Evolutionary conservation across 139 green algal genomes (phyloP).

Genomic region (Gonium pectorale): DNA sequence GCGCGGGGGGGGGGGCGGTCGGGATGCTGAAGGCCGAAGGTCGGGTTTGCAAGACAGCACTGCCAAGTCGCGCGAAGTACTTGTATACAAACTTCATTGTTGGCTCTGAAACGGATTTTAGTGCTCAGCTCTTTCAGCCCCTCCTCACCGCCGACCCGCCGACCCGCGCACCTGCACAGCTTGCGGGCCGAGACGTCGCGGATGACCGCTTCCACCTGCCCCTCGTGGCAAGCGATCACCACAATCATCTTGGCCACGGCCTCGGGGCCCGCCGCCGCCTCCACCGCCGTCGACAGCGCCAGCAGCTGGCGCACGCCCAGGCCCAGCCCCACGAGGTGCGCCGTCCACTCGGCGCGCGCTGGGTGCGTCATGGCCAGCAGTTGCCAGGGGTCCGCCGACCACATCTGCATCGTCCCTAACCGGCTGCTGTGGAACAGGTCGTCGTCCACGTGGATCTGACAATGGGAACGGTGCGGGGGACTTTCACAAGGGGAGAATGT

Average conservation of each 20-base stretch:
- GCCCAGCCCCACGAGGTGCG: constrained; percentile 31
- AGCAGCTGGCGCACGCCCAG: constrained; percentile 39
- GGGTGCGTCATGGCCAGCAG: constrained; percentile 28
- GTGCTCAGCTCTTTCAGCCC: no score
- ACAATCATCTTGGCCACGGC: constrained; percentile 11
- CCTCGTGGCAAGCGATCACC: constrained; percentile 33
- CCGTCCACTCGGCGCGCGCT: constrained; percentile 10
- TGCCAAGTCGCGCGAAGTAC: no score
- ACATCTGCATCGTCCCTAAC: constrained; percentile 4
- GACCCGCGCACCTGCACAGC: constrained; percentile 24
- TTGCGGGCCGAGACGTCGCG: constrained; percentile 1
- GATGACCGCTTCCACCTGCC: constrained; percentile 33
- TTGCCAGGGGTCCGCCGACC: constrained; percentile 25
- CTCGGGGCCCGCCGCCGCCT: constrained; percentile 10
- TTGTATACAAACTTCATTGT: no score
- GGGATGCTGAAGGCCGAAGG: no score
- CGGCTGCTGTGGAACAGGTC: neutral
- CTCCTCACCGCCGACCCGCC: no score
- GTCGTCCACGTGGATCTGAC: constrained; percentile 41
- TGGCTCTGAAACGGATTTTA: no score
- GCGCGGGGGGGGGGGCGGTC: no score
- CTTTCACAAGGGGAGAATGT: no score
- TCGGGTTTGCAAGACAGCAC: no score
- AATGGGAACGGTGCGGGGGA: no score
- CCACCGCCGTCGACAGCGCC: constrained; percentile 31